Evolutionary conservation across 306 rosid genomes (phyloP), one percentile per base, ranked within the genome.

Genomic region (Lathyrus tuberosus): DNA sequence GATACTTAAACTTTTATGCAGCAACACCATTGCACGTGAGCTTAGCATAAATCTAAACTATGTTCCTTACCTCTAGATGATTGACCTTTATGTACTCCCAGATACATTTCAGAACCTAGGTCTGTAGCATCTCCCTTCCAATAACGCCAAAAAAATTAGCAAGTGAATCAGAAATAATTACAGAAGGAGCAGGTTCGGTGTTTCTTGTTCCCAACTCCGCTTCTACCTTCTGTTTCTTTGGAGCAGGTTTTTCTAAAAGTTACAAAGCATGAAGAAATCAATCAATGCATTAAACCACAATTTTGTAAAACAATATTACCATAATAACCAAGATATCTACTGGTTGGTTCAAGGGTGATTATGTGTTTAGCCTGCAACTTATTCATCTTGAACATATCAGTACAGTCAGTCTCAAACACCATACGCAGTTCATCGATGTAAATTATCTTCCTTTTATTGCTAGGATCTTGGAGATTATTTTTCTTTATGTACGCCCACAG

Each of bases 321-420:
- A 65, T 31, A 70, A 76, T 56, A 74, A 75, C 62, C 37, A 15
- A 71, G 65, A 79, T 61, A 82, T 89, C 41, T 84, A 90, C 96
- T 90, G 30, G 76, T 38, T 52, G 95, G 90, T 79, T 69, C 91
- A 44, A 90, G 95, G 44, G 96, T 49, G 62, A 83, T 87, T 57
- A 90, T 90, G 79, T 90, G 96, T 70, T 90, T 90, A 8, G 96
- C 81, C 33, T 87, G 87, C 79, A 90, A 84, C 76, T 90, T 87
- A 74, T 90, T 90, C 96, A 90, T 90, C 82, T 87, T 90, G 84
- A 90, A 90, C 96, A 90, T 90, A 79, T 90, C 96, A 73, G 95
- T 87, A 75, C 94, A 86, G n/a, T n/a, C n/a, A n/a, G n/a, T n/a
- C n/a, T n/a, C n/a, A n/a, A n/a, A n/a, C n/a, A n/a, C n/a, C n/a